Conservation (phyloP, 2,329 filamentous ascomycete species). For the Iodosphaeria phyllophila region DNA sequence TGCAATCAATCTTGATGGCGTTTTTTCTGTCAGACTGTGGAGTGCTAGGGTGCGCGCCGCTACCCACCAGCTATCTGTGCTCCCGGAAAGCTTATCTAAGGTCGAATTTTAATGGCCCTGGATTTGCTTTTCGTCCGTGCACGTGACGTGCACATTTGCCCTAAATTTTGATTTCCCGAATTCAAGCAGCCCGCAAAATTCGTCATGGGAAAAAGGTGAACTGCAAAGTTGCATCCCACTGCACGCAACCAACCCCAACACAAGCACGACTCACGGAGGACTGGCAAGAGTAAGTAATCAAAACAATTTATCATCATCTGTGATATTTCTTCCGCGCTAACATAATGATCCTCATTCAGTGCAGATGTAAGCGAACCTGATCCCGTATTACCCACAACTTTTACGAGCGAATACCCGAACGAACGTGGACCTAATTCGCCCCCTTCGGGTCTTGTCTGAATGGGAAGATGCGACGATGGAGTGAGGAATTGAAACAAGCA, state of each 20-base stretch:
- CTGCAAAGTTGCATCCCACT: conserved; percentile 16
- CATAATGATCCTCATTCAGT: conserved; percentile 34
- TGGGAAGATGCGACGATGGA: background rate
- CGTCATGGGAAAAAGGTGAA: too few species aligned
- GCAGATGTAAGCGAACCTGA: conserved; percentile 68
- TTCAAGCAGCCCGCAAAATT: too few species aligned
- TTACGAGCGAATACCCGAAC: conserved; percentile 5
- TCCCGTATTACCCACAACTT: conserved; percentile 7
- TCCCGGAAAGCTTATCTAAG: too few species aligned
- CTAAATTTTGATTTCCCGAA: too few species aligned
- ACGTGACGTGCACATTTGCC: too few species aligned
- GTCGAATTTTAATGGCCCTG: too few species aligned
- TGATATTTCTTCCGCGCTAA: conserved; percentile 25
- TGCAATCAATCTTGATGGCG: too few species aligned
- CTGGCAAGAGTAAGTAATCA: conserved; percentile 44
- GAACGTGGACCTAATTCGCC: conserved; percentile 13
- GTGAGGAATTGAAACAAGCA: conserved; percentile 5
- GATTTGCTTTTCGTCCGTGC: too few species aligned
- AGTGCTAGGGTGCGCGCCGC: too few species aligned
- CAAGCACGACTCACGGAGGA: conserved; percentile 26
- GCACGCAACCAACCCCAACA: conserved; percentile 23
- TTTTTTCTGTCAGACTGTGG: too few species aligned
- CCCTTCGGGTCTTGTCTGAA: background rate
- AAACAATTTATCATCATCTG: conserved; percentile 3
- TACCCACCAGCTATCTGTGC: too few species aligned